Percentiles rank a stretch among this genome's conserved stretches.
Evolutionary conservation across 2,329 filamentous ascomycete species (phyloP).

Genomic region (Colletotrichum acutatum): DNA sequence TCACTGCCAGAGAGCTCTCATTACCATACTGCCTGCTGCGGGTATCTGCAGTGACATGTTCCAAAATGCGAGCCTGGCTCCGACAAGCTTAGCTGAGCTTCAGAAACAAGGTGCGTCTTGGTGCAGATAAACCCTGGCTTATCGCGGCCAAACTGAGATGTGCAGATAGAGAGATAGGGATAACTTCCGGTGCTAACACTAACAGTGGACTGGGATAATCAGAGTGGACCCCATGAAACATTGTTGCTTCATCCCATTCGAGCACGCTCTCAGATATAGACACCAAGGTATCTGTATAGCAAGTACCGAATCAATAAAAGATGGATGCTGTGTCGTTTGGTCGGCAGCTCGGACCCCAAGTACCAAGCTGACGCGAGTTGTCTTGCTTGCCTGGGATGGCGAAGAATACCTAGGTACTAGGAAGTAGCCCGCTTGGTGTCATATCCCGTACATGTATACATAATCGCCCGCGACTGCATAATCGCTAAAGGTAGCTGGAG

Average conservation of each 20-base stretch:
- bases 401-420: neutral
- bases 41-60: constrained; percentile 5
- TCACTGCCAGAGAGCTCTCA: neutral
- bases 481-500: neutral
- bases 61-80: neutral
- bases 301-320: constrained; percentile 3
- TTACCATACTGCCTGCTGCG: neutral
- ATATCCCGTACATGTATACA: neutral
- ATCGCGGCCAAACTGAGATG: neutral
- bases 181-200: constrained; percentile 1
- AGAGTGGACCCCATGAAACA: constrained; percentile 26
- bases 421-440: neutral
- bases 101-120: neutral
- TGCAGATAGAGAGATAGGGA: constrained; percentile 5
- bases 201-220: neutral
- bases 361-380: constrained; percentile 1
- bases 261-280: neutral
- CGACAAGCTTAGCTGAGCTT: neutral
- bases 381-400: constrained; percentile 11
- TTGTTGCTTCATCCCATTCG: constrained; percentile 23
- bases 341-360: neutral
- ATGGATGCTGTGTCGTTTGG: neutral
- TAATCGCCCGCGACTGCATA: neutral
- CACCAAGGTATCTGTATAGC: neutral
- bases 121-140: neutral